Evolutionary conservation across 108 stramenopile genomes (phyloP).

Genomic region (Pseudonitzschia pungens): DNA sequence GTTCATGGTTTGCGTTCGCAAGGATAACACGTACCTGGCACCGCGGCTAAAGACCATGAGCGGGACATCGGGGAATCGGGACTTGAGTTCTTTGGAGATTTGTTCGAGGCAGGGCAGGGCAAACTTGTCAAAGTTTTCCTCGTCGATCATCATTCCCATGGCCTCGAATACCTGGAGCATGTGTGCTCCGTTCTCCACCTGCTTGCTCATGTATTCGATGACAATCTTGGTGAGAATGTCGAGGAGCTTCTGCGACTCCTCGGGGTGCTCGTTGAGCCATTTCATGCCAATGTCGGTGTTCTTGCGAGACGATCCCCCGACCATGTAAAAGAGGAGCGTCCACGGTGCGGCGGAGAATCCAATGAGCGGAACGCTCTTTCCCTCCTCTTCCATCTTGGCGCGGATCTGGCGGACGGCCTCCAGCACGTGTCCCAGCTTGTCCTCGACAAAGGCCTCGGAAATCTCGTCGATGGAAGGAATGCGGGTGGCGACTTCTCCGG

Average conservation of each 20-base stretch:
- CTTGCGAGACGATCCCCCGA: constrained; percentile 92
- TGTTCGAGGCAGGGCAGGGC: constrained; percentile 85
- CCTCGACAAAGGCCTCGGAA: constrained; percentile 64
- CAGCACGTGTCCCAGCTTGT: constrained; percentile 86
- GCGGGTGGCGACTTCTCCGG: constrained; percentile 76
- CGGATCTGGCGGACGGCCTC: constrained; percentile 76
- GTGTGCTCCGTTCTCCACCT: constrained; percentile 90
- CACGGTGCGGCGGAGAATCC: constrained; percentile 96
- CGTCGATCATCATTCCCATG: constrained; percentile 95
- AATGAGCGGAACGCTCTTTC: constrained; percentile 81
- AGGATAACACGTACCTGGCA: constrained; percentile 33
- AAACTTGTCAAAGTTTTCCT: constrained; percentile 73
- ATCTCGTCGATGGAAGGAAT: constrained; percentile 60
- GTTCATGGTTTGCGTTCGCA: no score
- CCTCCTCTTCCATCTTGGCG: constrained; percentile 78
- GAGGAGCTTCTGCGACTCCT: constrained; percentile 72
- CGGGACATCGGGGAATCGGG: constrained; percentile 86
- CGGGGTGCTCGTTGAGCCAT: constrained; percentile 81
- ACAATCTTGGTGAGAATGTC: constrained; percentile 84
- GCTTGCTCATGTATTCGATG: constrained; percentile 90
- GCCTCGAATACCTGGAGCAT: constrained; percentile 94
- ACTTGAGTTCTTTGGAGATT: constrained; percentile 74
- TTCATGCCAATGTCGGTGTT: constrained; percentile 79
- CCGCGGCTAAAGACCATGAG: constrained; percentile 93
- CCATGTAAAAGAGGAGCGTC: constrained; percentile 96